Conservation (phyloP, 352 stramenopile genomes). For the Phytophthora pluvialis region DNA sequence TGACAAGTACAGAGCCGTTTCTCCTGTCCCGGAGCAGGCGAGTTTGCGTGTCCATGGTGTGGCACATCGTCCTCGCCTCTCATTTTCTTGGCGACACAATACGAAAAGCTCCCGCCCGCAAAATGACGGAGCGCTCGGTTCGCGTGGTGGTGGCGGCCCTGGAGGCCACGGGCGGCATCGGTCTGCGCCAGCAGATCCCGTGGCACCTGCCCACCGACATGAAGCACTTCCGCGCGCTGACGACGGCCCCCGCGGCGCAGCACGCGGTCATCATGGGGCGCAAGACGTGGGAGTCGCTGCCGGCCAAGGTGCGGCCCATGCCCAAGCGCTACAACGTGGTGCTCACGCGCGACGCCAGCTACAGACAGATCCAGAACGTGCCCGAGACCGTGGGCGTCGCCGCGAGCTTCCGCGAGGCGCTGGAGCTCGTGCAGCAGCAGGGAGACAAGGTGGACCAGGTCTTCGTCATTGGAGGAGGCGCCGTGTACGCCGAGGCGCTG, state of each 20-base stretch:
- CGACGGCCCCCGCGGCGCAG: constrained; percentile 57
- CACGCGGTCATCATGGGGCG: constrained; percentile 99
- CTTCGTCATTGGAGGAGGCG: constrained; percentile 97
- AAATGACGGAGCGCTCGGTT: constrained; percentile 46
- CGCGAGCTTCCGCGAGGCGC: constrained; percentile 90
- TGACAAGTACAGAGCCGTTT: not conserved
- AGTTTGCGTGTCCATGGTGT: not conserved
- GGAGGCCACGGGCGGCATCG: constrained; percentile 89
- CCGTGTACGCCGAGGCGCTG: constrained; percentile 96
- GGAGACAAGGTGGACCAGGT: constrained; percentile 89
- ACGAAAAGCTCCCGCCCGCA: too few species aligned
- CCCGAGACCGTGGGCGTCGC: constrained; percentile 89
- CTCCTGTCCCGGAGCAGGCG: not conserved
- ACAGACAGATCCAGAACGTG: constrained; percentile 46
- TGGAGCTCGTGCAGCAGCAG: constrained; percentile 79
- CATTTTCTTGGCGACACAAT: constrained; percentile 12
- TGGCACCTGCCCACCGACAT: constrained; percentile 97
- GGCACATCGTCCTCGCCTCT: not conserved
- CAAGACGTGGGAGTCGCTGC: constrained; percentile 99
- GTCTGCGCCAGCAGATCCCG: constrained; percentile 87
- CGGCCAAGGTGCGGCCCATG: constrained; percentile 95
- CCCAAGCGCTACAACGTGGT: constrained; percentile 96
- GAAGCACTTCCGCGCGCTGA: constrained; percentile 96
- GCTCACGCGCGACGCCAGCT: constrained; percentile 85
- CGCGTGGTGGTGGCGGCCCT: constrained; percentile 90